Conservation (phyloP, 1,284 basidiomycete species). For the Trametes polyzona region DNA sequence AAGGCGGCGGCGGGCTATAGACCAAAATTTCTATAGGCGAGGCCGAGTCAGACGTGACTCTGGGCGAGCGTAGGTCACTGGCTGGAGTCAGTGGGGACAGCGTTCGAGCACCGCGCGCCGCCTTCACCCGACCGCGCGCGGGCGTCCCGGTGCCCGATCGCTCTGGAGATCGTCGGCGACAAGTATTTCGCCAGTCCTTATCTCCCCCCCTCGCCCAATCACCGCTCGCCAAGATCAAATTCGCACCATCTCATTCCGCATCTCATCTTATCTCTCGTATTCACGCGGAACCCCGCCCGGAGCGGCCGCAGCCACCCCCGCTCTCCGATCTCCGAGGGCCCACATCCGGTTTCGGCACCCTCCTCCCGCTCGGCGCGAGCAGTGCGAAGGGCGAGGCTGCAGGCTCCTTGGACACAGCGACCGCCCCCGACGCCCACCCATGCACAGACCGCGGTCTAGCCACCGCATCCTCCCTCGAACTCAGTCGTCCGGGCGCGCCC, state of each 20-base stretch:
- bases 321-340: not conserved
- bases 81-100: conserved; percentile 12
- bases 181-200: conserved; percentile 9
- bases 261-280: conserved; percentile 14
- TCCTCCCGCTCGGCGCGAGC: not conserved
- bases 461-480: conserved; percentile 6
- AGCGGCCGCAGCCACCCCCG: conserved; percentile 11
- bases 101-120: conserved; percentile 16
- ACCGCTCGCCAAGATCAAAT: conserved; percentile 19
- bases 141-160: not conserved
- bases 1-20: conserved; percentile 1
- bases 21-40: conserved; percentile 16
- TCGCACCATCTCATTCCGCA: conserved; percentile 9
- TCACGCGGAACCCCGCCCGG: conserved; percentile 27
- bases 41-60: conserved; percentile 19
- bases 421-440: not conserved
- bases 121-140: conserved; percentile 15
- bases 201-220: conserved; percentile 25
- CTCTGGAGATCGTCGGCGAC: conserved; percentile 1
- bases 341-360: not conserved
- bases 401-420: not conserved
- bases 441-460: not conserved
- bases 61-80: conserved; percentile 5
- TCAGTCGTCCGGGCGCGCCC: not conserved
- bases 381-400: not conserved